Base-by-base conservation (phyloP, 2,329 filamentous ascomycete species). In the Fusarium keratoplasticum region DNA sequence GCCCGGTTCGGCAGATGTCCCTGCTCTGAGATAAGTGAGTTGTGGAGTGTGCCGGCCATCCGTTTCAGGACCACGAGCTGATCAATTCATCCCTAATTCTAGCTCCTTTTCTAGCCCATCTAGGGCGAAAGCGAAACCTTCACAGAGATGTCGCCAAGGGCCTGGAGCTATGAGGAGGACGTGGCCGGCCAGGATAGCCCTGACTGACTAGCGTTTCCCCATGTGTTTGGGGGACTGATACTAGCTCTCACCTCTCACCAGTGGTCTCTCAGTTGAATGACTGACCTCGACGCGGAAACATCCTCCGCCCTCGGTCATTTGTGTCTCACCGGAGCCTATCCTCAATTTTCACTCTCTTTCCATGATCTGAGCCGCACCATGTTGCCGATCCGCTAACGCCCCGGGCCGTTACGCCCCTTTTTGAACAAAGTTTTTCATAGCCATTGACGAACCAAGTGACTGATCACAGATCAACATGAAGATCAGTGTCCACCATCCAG, bases 11-110 rank as follows among this genome's bases (percentile, higher is more conserved):
- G 38, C 13, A 57, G 25, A 64, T 58, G 31, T 44, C 16, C 44
- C 14, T 29, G 47, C 22, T 29, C 61, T n/a, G 20, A 54, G 44
- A 33, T 35, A 35, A 10, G 22, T 40, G 47, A 57, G 35, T 14
- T 57, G 25, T 33, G 25, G 33, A 54, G 40, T 50, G 29, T 61
- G 35, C 22, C 40, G 31, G 20, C 60, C 42, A 29, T 44, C 8
- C 22, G 59, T 61, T 61, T 61, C 59, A 62, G 42, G 27, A 9
- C 60, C 31, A 25, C 40, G 27, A 62, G 60, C 42, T 62, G 60
- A 52, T 52, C 59, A 61, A 50, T 54, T 22, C 60, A 40, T 54
- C 25, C 10, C 20, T 54, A 36, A 54, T 62, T 62, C 44, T 54
- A 35, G 60, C 47, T 35, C 31, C 36, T 62, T n/a, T 36, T 54